Conservation (phyloP, 1,139 yeast genomes). For the Debaryomyces sp. region DNA sequence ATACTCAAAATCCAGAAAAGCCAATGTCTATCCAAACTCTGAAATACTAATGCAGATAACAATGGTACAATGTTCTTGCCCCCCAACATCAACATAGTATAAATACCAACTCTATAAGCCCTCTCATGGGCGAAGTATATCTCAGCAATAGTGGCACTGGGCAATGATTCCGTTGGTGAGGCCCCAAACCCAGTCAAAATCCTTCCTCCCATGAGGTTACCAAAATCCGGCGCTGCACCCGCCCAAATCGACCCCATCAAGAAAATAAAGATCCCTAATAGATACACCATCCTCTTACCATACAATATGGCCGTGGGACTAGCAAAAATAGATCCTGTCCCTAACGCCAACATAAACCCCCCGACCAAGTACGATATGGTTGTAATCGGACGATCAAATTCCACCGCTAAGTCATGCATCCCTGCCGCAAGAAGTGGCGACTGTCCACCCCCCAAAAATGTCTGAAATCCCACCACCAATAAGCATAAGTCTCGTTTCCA, state of each 20-base stretch:
- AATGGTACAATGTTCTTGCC: slow-evolving; percentile 65
- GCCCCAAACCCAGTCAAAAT: slow-evolving; percentile 61
- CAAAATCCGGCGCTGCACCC: slow-evolving; percentile 50
- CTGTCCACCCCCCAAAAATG: slow-evolving; percentile 66
- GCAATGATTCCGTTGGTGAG: slow-evolving; percentile 63
- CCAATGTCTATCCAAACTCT: slow-evolving; percentile 58
- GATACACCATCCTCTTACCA: slow-evolving; percentile 61
- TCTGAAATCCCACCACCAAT: slow-evolving; percentile 56
- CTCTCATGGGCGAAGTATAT: slow-evolving; percentile 67
- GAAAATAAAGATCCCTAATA: slow-evolving; percentile 51
- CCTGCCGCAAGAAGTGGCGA: slow-evolving; percentile 66
- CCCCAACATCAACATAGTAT: slow-evolving; percentile 61
- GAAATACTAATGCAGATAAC: slow-evolving; percentile 56
- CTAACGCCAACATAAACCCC: slow-evolving; percentile 60
- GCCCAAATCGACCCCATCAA: slow-evolving; percentile 60
- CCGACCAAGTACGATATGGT: slow-evolving; percentile 60
- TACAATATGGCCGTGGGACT: slow-evolving; percentile 61
- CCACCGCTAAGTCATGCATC: slow-evolving; percentile 40
- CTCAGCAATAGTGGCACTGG: slow-evolving; percentile 64
- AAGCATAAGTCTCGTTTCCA: slow-evolving; percentile 61
- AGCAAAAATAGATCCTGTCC: slow-evolving; percentile 59
- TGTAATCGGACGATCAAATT: slow-evolving; percentile 46
- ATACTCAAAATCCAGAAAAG: slow-evolving; percentile 62
- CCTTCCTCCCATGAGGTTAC: slow-evolving; percentile 59
- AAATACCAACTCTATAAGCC: slow-evolving; percentile 64